phyloP scores from a whole-genome alignment of 176 grass and related monocot genomes.

The Musa schizocarpa region DNA sequence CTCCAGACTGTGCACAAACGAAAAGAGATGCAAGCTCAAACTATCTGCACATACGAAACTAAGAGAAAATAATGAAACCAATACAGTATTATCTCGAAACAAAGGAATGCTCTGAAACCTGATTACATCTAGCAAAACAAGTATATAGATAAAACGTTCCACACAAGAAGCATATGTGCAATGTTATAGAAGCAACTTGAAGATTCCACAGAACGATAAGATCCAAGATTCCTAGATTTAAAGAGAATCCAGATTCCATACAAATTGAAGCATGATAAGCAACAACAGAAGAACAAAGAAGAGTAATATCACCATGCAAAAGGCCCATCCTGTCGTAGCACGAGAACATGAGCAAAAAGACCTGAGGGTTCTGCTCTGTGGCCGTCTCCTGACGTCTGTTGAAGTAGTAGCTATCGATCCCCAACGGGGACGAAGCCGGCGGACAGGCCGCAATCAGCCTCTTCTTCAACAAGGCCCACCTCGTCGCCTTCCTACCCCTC shows the following conservation, averaged over 20 bases:
- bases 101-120: background rate
- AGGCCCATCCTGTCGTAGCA: conserved; percentile 20
- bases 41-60: background rate
- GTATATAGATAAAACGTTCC: too few relatives aligned
- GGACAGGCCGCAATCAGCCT: conserved; percentile 15
- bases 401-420: conserved; percentile 1
- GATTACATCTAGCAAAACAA: background rate
- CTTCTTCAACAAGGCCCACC: conserved; percentile 18
- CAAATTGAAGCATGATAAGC: background rate
- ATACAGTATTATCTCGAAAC: background rate
- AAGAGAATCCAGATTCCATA: background rate
- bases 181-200: background rate
- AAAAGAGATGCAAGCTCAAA: background rate
- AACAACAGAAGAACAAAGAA: background rate
- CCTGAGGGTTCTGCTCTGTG: conserved; percentile 4
- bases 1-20: background rate
- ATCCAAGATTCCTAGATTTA: background rate
- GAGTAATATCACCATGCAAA: conserved; percentile 8
- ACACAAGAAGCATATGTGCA: background rate
- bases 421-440: background rate
- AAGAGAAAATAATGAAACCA: background rate
- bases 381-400: background rate
- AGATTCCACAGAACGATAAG: background rate
- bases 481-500: conserved; percentile 10
- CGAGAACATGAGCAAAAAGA: conserved; percentile 16